phyloP scores from a whole-genome alignment of 352 stramenopile genomes.

The Peronosclerospora sorghi region DNA sequence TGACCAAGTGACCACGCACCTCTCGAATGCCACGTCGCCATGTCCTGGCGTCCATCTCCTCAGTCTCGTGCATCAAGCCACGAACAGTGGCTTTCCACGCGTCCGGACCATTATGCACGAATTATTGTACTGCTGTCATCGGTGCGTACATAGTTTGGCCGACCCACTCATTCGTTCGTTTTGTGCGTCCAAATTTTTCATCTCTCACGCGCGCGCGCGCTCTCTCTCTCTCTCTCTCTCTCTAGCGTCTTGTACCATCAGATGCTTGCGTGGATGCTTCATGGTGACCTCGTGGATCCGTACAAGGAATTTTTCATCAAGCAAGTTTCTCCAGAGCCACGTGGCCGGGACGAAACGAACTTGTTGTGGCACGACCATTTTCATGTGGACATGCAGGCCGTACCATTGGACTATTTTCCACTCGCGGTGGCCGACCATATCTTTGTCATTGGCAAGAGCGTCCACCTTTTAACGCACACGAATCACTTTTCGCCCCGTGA shows the following conservation, averaged over 20 bases:
- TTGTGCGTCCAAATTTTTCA: too few relatives aligned
- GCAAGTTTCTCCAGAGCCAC: slow-evolving; percentile 1
- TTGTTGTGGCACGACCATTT: slow-evolving; percentile 43
- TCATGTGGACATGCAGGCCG: slow-evolving; percentile 37
- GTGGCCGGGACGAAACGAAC: neutral
- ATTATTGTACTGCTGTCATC: slow-evolving; percentile 40
- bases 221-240: neutral
- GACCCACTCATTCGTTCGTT: too few relatives aligned
- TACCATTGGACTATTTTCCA: slow-evolving; percentile 53
- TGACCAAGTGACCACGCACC: too few relatives aligned
- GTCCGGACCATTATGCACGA: slow-evolving; percentile 43
- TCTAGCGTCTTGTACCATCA: slow-evolving; percentile 62
- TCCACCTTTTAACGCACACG: slow-evolving; percentile 40
- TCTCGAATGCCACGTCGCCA: too few relatives aligned
- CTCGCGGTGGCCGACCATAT: slow-evolving; percentile 48
- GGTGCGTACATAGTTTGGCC: slow-evolving; percentile 25
- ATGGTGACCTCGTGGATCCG: slow-evolving; percentile 58
- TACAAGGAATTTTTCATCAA: slow-evolving; percentile 72
- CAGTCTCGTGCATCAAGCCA: slow-evolving; percentile 29
- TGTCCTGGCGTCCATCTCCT: too few relatives aligned
- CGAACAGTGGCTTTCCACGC: slow-evolving; percentile 46
- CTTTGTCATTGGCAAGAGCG: slow-evolving; percentile 54
- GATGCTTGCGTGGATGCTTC: slow-evolving; percentile 75
- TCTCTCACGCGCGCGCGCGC: too few relatives aligned
- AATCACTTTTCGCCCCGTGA: slow-evolving; percentile 38